Evolutionary conservation across 1,284 basidiomycete genomes (phyloP).

Genomic region (Phlebopus sp.): DNA sequence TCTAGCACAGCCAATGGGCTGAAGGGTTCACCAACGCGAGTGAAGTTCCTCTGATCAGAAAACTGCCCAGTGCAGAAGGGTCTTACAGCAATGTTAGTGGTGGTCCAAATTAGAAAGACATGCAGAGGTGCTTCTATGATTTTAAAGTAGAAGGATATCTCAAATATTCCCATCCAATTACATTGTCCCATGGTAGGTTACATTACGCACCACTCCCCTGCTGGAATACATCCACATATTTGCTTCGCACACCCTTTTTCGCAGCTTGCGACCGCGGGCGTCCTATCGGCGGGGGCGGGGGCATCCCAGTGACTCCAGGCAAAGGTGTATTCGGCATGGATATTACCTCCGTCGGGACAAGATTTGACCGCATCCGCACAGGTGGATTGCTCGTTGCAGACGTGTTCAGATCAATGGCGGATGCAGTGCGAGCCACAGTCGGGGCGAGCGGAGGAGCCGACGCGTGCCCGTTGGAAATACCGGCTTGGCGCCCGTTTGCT

Average conservation of each 20-base stretch:
- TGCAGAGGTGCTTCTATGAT: no score
- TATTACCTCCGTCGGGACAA: constrained; percentile 49
- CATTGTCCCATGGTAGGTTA: background rate
- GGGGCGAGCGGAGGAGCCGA: constrained; percentile 34
- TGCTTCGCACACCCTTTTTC: constrained; percentile 73
- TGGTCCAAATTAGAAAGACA: no score
- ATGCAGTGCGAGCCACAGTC: constrained; percentile 56
- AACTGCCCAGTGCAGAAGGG: no score
- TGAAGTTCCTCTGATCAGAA: no score
- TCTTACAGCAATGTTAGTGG: no score
- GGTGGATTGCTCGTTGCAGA: constrained; percentile 50
- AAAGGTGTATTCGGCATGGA: constrained; percentile 36
- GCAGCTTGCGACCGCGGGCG: constrained; percentile 60
- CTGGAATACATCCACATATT: constrained; percentile 86
- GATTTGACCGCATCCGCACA: constrained; percentile 60
- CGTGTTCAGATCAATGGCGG: constrained; percentile 55
- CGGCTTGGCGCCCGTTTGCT: constrained; percentile 36
- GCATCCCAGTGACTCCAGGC: constrained; percentile 13
- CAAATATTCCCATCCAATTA: no score
- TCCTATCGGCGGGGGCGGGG: constrained; percentile 46
- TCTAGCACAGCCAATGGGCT: constrained; percentile 37
- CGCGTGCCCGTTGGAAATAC: constrained; percentile 17
- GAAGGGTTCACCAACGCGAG: background rate
- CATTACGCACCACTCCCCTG: constrained; percentile 33
- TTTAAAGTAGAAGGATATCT: no score